Evolutionary conservation across 805 yeast genomes (phyloP).

Genomic region (Brettanomyces nanus): DNA sequence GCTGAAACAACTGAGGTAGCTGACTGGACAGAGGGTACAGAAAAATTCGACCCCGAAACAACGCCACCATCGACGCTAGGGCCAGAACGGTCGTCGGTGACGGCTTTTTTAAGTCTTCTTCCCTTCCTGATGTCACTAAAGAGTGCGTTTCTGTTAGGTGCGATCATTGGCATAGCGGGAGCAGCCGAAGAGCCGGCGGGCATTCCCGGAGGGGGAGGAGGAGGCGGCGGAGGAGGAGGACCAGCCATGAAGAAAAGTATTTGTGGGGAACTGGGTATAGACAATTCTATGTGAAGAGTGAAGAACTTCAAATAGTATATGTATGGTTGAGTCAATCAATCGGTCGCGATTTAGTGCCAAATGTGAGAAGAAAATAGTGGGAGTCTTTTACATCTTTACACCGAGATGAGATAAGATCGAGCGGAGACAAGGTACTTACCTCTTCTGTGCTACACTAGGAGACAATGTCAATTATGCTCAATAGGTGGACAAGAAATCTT

Average conservation of each 20-base stretch:
- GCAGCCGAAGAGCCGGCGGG: slow-evolving; percentile 28
- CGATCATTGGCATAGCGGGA: slow-evolving; percentile 20
- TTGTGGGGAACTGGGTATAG: not conserved
- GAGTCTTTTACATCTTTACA: too few species aligned
- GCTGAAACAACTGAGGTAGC: slow-evolving; percentile 10
- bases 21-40: slow-evolving; percentile 19
- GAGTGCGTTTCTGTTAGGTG: slow-evolving; percentile 43
- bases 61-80: slow-evolving; percentile 28
- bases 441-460: too few species aligned
- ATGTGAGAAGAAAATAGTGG: too few species aligned
- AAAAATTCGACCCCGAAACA: slow-evolving; percentile 19
- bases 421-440: too few species aligned
- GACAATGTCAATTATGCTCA: too few species aligned
- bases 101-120: slow-evolving; percentile 47
- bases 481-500: too few species aligned
- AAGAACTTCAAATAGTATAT: too few species aligned
- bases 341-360: too few species aligned
- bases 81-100: slow-evolving; percentile 59
- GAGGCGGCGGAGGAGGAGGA: slow-evolving; percentile 55
- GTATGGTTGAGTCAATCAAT: too few species aligned
- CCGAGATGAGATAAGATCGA: too few species aligned
- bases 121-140: slow-evolving; percentile 83
- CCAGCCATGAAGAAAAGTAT: slow-evolving; percentile 28
- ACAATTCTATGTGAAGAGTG: too few species aligned
- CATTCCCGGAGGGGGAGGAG: slow-evolving; percentile 41